Percentiles rank a stretch among this genome's conserved stretches.
Conservation (phyloP, 768 basidiomycete species). For the Rhodotorula diobovata region DNA sequence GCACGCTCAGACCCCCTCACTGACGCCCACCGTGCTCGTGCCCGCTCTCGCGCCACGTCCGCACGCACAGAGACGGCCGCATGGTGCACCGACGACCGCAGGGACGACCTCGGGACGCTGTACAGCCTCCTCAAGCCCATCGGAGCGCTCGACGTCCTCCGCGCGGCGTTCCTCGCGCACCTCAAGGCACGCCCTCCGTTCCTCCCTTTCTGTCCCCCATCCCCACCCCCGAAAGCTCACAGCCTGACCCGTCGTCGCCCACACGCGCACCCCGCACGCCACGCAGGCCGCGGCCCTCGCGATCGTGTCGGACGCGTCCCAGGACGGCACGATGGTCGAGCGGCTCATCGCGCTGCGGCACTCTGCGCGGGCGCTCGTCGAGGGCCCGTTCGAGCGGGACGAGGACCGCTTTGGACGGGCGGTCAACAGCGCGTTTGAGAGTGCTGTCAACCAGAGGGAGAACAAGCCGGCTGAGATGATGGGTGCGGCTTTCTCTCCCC, state of each 20-base stretch:
- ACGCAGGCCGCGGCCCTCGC: slow-evolving; percentile 58
- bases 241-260: background rate
- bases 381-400: slow-evolving; percentile 54
- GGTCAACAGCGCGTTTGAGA: slow-evolving; percentile 60
- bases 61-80: slow-evolving; percentile 56
- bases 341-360: slow-evolving; percentile 65
- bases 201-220: background rate
- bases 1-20: background rate
- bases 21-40: slow-evolving; percentile 12
- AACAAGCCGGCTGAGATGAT: slow-evolving; percentile 89
- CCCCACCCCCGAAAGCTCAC: too few species aligned
- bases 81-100: slow-evolving; percentile 55
- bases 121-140: slow-evolving; percentile 63
- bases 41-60: too few species aligned
- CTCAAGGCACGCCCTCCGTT: slow-evolving; percentile 54
- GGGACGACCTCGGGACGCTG: slow-evolving; percentile 54
- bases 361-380: slow-evolving; percentile 56
- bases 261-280: slow-evolving; percentile 35
- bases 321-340: slow-evolving; percentile 74
- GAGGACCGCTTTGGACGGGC: slow-evolving; percentile 45
- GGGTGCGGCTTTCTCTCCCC: slow-evolving; percentile 33
- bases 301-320: slow-evolving; percentile 62
- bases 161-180: slow-evolving; percentile 60
- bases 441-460: slow-evolving; percentile 65
- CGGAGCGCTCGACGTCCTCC: slow-evolving; percentile 55